Evolutionary conservation across 2,329 filamentous ascomycete species (phyloP).

Genomic region (Endocalyx cinctus): DNA sequence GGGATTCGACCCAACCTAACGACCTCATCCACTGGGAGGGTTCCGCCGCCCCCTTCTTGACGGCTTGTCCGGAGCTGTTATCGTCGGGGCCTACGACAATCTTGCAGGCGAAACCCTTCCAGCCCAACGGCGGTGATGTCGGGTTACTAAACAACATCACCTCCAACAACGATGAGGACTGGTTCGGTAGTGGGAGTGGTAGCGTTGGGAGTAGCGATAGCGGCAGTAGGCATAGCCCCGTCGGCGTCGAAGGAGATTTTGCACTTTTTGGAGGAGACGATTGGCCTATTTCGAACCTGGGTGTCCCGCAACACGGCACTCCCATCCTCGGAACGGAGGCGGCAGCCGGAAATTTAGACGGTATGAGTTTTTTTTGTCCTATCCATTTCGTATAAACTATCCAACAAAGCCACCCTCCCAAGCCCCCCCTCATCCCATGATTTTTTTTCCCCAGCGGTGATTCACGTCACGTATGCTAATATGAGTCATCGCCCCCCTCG

Average conservation of each 20-base stretch:
- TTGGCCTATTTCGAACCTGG: conserved; percentile 20
- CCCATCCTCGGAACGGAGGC: conserved; percentile 17
- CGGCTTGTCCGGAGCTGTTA: too few relatives aligned
- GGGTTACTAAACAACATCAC: too few relatives aligned
- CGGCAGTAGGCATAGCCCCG: conserved; percentile 1
- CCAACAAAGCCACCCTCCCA: conserved; percentile 1
- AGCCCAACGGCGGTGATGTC: conserved; percentile 20
- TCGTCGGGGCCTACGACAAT: too few relatives aligned
- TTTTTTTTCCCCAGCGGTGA: too few relatives aligned
- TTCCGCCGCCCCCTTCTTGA: conserved; percentile 18
- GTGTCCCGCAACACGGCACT: conserved; percentile 13
- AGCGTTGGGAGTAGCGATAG: conserved; percentile 3
- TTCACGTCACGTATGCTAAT: too few relatives aligned
- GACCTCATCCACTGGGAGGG: conserved; percentile 15
- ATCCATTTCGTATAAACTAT: background rate
- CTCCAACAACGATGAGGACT: conserved; percentile 11
- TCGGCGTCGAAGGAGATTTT: too few relatives aligned
- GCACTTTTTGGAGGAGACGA: conserved; percentile 16
- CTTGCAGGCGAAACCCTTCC: too few relatives aligned
- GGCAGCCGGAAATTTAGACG: conserved; percentile 18
- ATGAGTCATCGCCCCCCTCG: too few relatives aligned
- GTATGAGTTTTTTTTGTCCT: conserved; percentile 15
- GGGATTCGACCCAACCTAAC: conserved; percentile 16
- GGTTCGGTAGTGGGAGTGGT: conserved; percentile 15
- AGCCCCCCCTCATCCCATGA: background rate